Evolutionary conservation across 495 filamentous ascomycete genomes (phyloP).

Genomic region (Podospora bellae-mahoneyi): DNA sequence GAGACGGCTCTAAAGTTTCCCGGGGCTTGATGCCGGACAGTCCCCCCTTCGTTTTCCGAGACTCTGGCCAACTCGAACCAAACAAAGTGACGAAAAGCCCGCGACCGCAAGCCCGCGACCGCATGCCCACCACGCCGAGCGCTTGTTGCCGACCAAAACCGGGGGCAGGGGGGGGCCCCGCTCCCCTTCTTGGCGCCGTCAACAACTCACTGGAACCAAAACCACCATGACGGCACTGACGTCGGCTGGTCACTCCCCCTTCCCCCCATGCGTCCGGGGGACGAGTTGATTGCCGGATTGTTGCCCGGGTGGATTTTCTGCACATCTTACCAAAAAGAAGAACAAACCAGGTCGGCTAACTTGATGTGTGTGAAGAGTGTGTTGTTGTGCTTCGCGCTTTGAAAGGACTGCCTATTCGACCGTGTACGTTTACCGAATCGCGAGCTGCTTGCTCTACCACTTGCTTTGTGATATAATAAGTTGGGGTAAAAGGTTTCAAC

Average conservation of each 20-base stretch:
- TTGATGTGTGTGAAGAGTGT: not conserved
- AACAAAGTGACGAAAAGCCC: too few relatives aligned
- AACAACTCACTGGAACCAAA: not conserved
- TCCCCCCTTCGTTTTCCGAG: constrained; percentile 15
- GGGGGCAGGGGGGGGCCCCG: constrained; percentile 4
- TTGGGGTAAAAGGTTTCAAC: not conserved
- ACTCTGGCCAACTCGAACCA: too few relatives aligned
- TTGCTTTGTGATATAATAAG: constrained; percentile 2
- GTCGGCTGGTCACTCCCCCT: constrained; percentile 2
- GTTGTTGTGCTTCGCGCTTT: not conserved
- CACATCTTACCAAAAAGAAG: constrained; percentile 10
- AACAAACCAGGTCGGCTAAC: constrained; percentile 19
- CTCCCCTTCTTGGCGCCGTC: constrained; percentile 11
- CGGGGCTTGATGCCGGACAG: constrained; percentile 13
- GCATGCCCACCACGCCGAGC: constrained; percentile 3
- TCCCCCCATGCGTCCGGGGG: not conserved
- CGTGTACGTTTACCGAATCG: not conserved
- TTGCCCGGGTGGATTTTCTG: constrained; percentile 1
- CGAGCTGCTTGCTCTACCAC: not conserved
- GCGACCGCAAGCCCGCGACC: not conserved
- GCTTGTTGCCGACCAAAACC: constrained; percentile 2
- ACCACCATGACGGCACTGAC: constrained; percentile 14
- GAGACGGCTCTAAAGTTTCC: constrained; percentile 10
- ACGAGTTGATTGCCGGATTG: not conserved
- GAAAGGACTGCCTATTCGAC: not conserved